Evolutionary conservation across 2,329 filamentous ascomycete genomes (phyloP).

Genomic region (Stemphylium beticola): DNA sequence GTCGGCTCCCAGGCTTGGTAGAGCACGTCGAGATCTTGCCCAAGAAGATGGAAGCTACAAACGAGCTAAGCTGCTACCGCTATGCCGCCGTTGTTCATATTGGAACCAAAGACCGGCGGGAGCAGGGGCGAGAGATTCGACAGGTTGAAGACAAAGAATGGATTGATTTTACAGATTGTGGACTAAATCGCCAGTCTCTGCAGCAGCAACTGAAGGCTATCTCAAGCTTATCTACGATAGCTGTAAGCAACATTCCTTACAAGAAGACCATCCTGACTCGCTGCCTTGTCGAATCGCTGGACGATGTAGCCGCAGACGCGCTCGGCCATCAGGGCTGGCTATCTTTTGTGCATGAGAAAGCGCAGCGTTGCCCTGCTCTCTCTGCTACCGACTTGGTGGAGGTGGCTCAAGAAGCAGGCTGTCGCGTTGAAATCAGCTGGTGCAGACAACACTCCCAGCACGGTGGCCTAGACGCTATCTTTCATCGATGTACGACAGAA

Average conservation of each 20-base stretch:
- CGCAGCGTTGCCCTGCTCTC: not conserved
- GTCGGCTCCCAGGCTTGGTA: not conserved
- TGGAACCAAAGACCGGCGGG: not conserved
- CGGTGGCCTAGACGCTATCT: constrained; percentile 7
- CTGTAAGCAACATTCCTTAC: constrained; percentile 4
- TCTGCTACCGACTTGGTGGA: not conserved
- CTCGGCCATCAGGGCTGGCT: not conserved
- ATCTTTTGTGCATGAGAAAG: not conserved
- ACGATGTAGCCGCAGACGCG: not conserved
- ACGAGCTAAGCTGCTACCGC: constrained; percentile 18
- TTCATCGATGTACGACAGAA: not conserved
- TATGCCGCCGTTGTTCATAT: constrained; percentile 10
- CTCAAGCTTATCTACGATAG: not conserved
- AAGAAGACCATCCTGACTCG: not conserved
- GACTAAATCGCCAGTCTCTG: not conserved
- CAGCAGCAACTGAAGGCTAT: not conserved
- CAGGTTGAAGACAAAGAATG: not conserved
- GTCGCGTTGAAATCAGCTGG: constrained; percentile 8
- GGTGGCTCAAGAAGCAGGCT: not conserved
- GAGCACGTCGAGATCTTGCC: constrained; percentile 15
- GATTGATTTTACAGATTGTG: not conserved
- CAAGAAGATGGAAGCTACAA: constrained; percentile 15
- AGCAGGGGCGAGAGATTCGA: not conserved
- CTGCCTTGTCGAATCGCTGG: not conserved
- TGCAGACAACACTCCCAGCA: constrained; percentile 2